These are phyloP conservation scores for Aureococcus anophagefferens DNA, from an alignment of 108 stramenopile species.

Conservation along the genomic window DNA sequence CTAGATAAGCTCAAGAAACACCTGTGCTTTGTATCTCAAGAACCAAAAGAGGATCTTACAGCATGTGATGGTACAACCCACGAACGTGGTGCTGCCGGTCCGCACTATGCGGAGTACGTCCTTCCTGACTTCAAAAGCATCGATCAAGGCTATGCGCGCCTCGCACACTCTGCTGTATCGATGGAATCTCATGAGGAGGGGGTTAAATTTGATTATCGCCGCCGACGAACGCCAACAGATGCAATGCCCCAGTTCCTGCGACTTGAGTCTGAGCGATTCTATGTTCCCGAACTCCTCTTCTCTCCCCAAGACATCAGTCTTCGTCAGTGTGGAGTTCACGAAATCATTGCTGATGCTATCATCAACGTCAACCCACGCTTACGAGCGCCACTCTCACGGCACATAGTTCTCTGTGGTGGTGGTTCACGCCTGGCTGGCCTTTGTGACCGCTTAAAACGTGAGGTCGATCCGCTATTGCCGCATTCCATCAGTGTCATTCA, in stretches of 20 bases:
- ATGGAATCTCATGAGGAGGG: no score
- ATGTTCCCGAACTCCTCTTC: slow-evolving; percentile 47
- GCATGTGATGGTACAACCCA: not conserved
- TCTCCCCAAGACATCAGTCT: slow-evolving; percentile 34
- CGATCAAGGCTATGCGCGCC: slow-evolving; percentile 25
- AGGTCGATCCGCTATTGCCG: no score
- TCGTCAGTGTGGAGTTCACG: no score
- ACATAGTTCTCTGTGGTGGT: no score
- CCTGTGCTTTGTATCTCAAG: slow-evolving; percentile 26
- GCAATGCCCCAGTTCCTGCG: slow-evolving; percentile 8
- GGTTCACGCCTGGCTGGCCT: no score
- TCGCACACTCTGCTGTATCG: no score
- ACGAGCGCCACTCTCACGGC: no score
- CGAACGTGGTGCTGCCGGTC: not conserved
- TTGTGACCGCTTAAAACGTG: no score
- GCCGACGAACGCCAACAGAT: not conserved
- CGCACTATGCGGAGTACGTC: slow-evolving; percentile 28
- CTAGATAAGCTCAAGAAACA: slow-evolving; percentile 22
- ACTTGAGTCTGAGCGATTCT: slow-evolving; percentile 32
- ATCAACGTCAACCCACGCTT: no score
- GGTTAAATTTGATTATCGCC: no score
- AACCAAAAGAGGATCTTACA: slow-evolving; percentile 24
- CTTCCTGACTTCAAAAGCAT: slow-evolving; percentile 39
- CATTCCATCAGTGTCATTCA: no score
- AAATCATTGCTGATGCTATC: no score